These are phyloP conservation scores for Chaetothyriales sp. DNA, from an alignment of 2,329 filamentous ascomycete species.

Conservation along the genomic window DNA sequence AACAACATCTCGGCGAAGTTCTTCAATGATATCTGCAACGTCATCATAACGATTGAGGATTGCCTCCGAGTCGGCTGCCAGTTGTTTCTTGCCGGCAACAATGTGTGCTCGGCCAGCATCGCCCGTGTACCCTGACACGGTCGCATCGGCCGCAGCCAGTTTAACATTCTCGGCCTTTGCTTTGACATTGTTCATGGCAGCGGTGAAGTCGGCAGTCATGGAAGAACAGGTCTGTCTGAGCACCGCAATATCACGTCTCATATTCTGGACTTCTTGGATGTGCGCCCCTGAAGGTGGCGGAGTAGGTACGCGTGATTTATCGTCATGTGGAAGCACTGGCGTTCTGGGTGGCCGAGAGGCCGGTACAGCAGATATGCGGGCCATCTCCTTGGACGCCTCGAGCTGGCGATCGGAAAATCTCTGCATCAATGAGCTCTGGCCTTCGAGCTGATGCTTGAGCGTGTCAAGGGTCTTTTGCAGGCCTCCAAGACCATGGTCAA, in stretches of 20 bases:
- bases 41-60: constrained; percentile 89
- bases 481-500: constrained; percentile 76
- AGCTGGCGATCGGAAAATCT: constrained; percentile 81
- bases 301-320: constrained; percentile 16
- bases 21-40: constrained; percentile 91
- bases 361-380: constrained; percentile 43
- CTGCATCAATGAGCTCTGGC: constrained; percentile 68
- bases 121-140: constrained; percentile 56
- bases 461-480: constrained; percentile 72
- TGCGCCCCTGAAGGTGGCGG: constrained; percentile 28
- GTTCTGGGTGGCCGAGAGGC: constrained; percentile 20
- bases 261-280: constrained; percentile 59
- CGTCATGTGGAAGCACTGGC: constrained; percentile 16
- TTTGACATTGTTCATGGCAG: constrained; percentile 71
- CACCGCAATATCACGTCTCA: constrained; percentile 79
- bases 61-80: constrained; percentile 74
- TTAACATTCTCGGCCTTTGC: constrained; percentile 72
- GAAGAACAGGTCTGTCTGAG: constrained; percentile 84
- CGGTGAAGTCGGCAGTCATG: constrained; percentile 76
- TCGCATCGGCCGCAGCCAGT: constrained; percentile 52
- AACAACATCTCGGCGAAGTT: constrained; percentile 93
- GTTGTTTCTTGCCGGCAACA: constrained; percentile 67
- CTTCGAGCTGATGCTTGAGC: constrained; percentile 67
- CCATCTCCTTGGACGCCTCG: constrained; percentile 76
- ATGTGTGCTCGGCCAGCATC: constrained; percentile 77